Evolutionary conservation across 1,139 yeast genomes (phyloP), one percentile per base, ranked within the genome.

Genomic region (Zygoascus meyerae): DNA sequence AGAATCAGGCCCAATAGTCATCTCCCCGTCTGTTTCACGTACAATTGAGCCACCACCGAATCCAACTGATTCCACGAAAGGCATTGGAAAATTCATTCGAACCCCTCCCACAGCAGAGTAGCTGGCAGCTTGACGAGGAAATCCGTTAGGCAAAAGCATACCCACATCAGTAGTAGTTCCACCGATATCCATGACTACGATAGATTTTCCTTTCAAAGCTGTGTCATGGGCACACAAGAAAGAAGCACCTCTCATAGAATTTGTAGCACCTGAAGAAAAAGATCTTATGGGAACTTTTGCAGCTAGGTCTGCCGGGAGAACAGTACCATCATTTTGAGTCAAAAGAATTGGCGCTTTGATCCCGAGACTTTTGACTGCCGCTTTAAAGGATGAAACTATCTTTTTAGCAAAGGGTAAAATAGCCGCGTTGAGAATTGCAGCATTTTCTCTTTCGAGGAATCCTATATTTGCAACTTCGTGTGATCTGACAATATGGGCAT

Each of bases 91-190:
- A 52, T 69, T 71, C 64, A 68, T 69, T 45, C 69, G 56, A 1
- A 71, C 74, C 15, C 75, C 75, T 2, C 73, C 75, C 32, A 71
- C 64, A 9, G 53, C 52, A 2, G 71, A 66, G 49, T 61, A 65
- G 5, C 73, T 65, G 0, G 73, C 62, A 0, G 69, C 59, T 47
- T 69, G 71, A 41, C 74, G 53, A 2, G 75, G 75, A 51, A 67
- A 70, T 1, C 74, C 74, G 18, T 65, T 55, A 4, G 70, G 62
- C 4, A 69, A 54, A 21, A 71, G 52, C 42, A 70, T 52, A 2
- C 75, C 74, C 16, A 70, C 72, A 52, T 71, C 75, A n/a, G 73
- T 58, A 3, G 75, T 71, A 10, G 75, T 71, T 5, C 75, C 75
- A 15, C 75, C 75, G 37, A 71, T 65, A 52, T 71, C 75, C 36